Evolutionary conservation across 2,329 filamentous ascomycete genomes (phyloP).

Genomic region (Stagonosporopsis rhizophila): DNA sequence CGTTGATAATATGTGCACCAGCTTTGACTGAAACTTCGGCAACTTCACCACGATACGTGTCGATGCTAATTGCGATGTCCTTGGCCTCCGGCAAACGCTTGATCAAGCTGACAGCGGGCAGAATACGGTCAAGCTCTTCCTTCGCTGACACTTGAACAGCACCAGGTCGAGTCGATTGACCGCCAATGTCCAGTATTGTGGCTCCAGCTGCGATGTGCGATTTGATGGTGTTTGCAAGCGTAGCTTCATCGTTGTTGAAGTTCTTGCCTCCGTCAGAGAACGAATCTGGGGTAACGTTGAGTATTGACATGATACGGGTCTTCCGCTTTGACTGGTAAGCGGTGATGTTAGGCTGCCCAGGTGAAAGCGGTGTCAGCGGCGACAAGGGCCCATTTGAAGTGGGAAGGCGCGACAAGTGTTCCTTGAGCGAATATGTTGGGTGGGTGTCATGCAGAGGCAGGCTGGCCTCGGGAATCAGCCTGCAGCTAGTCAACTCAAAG

Average conservation of each 20-base stretch:
- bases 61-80: slow-evolving; percentile 79
- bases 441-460: slow-evolving; percentile 57
- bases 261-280: slow-evolving; percentile 87
- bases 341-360: slow-evolving; percentile 39
- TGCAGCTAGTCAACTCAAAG: slow-evolving; percentile 22
- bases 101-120: slow-evolving; percentile 80
- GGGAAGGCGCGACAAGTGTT: slow-evolving; percentile 47
- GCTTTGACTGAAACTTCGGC: slow-evolving; percentile 76
- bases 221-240: slow-evolving; percentile 65
- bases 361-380: slow-evolving; percentile 49
- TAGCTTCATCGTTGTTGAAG: slow-evolving; percentile 49
- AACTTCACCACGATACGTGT: slow-evolving; percentile 89
- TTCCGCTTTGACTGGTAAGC: slow-evolving; percentile 36
- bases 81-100: slow-evolving; percentile 68
- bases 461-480: slow-evolving; percentile 36
- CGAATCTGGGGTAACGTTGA: slow-evolving; percentile 94
- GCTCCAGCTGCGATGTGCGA: slow-evolving; percentile 73
- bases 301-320: slow-evolving; percentile 89
- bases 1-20: slow-evolving; percentile 93
- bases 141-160: slow-evolving; percentile 71
- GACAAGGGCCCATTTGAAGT: slow-evolving; percentile 46
- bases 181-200: slow-evolving; percentile 88
- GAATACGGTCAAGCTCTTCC: slow-evolving; percentile 78
- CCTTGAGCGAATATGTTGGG: slow-evolving; percentile 45
- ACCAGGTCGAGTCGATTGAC: slow-evolving; percentile 87